Evolutionary conservation across 352 stramenopile genomes (phyloP), one percentile per base, ranked within the genome.

Genomic region (Globisporangium polare): DNA sequence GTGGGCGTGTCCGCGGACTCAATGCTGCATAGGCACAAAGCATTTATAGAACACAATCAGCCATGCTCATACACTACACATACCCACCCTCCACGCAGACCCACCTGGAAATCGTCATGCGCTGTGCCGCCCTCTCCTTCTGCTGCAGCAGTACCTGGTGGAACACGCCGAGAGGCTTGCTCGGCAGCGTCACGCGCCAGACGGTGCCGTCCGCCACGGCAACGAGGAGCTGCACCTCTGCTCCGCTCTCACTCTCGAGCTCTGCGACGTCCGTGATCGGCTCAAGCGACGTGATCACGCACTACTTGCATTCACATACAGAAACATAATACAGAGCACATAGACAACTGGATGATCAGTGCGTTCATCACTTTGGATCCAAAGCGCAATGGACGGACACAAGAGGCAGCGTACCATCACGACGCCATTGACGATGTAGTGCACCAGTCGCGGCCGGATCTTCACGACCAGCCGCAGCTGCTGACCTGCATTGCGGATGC

Each of bases 141-240:
- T 43, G 50, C 29, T 69, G 52, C 3, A 65, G 33, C 49, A 71
- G 8, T 27, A 60, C 50, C 10, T 63, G 61, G 20, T 65, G 53
- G 39, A 63, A 41, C 15, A 33, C 60, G 6, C 47, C 39, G 10
- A 56, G 24, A 2, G 35, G 37, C 31, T 56, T 42, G 22, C 17
- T 33, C 1, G 77, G 66, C 9, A 84, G 54, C n/a, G 60, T 76
- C 45, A 84, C 75, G 7, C 80, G 33, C 77, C 79, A 90, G 41
- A 90, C 43, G 17, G 63, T 67, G 15, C 81, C 81, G 45, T 83
- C 73, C 18, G 53, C 64, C 1, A 60, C 59, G 1, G 74, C 63
- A 8, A 89, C 59, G 6, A 86, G 49, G 0, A 89, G 18, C 43
- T 71, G 55, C 17, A 42, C 37, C 20, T 24, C 39, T 13, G 18